A percentile compares a stretch with the other conserved stretches of the same genome.
Evolutionary conservation across 768 basidiomycete genomes (phyloP).

Genomic region (Mycena indigotica): DNA sequence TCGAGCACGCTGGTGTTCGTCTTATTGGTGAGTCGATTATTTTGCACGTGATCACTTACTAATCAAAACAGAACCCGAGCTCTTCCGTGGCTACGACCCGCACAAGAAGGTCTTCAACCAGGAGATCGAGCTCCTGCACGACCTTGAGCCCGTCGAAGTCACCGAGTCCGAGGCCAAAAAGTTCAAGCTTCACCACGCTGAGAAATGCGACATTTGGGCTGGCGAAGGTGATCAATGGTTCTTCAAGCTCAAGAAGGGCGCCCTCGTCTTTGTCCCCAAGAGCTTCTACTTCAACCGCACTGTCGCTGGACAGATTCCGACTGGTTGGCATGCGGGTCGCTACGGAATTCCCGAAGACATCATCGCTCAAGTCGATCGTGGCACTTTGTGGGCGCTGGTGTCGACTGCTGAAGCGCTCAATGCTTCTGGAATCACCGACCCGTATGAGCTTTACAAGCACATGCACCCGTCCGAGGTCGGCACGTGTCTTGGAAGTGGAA

Average conservation of each 20-base stretch:
- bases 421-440: conserved; percentile 95
- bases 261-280: conserved; percentile 90
- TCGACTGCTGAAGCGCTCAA: conserved; percentile 95
- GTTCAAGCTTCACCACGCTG: conserved; percentile 96
- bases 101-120: conserved; percentile 97
- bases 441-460: conserved; percentile 96
- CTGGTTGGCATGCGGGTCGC: conserved; percentile 94
- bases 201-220: conserved; percentile 95
- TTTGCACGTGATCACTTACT: conserved; percentile 16
- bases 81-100: conserved; percentile 97
- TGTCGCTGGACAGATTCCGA: conserved; percentile 95
- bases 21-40: conserved; percentile 73
- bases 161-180: conserved; percentile 88
- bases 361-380: conserved; percentile 89
- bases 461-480: conserved; percentile 97
- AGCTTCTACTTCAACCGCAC: conserved; percentile 92
- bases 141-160: conserved; percentile 94
- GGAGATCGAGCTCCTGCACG: conserved; percentile 94
- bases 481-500: conserved; percentile 91
- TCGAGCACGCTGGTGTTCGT: conserved; percentile 89
- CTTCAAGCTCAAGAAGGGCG: conserved; percentile 98
- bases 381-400: conserved; percentile 92
- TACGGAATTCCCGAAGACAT: conserved; percentile 98
- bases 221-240: conserved; percentile 94
- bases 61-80: conserved; percentile 92